These are phyloP conservation scores for Diversispora epigaea DNA, from an alignment of 192 early-diverging fungal species.

Conservation along the genomic window DNA sequence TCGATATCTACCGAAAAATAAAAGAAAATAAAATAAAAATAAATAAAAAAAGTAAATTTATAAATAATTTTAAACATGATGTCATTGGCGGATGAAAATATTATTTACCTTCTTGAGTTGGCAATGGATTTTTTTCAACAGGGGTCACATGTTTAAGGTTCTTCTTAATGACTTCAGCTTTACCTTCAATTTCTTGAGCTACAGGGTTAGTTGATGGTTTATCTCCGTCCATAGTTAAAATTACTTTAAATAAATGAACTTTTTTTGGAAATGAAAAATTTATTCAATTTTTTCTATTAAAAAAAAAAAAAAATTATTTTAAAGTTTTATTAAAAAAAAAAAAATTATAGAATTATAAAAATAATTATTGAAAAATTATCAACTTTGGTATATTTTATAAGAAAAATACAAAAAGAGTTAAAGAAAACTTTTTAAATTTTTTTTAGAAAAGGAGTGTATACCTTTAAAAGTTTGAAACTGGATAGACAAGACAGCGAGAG, in stretches of 20 bases:
- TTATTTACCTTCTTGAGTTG: constrained; percentile 17
- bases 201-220: not conserved
- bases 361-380: not conserved
- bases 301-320: not conserved
- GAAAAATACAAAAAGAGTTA: too few species aligned
- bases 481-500: too few species aligned
- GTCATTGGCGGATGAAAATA: not conserved
- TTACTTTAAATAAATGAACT: not conserved
- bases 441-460: too few species aligned
- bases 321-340: too few species aligned
- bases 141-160: constrained; percentile 12
- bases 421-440: too few species aligned
- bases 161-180: constrained; percentile 1
- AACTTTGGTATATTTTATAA: not conserved
- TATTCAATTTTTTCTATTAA: not conserved
- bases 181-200: constrained; percentile 3
- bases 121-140: not conserved
- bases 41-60: not conserved
- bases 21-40: not conserved
- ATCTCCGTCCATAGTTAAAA: not conserved
- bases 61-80: not conserved
- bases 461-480: too few species aligned
- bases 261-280: not conserved
- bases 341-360: not conserved
- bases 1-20: too few species aligned